Conservation (phyloP, 1,284 basidiomycete species). For the Hemileia vastatrix region DNA sequence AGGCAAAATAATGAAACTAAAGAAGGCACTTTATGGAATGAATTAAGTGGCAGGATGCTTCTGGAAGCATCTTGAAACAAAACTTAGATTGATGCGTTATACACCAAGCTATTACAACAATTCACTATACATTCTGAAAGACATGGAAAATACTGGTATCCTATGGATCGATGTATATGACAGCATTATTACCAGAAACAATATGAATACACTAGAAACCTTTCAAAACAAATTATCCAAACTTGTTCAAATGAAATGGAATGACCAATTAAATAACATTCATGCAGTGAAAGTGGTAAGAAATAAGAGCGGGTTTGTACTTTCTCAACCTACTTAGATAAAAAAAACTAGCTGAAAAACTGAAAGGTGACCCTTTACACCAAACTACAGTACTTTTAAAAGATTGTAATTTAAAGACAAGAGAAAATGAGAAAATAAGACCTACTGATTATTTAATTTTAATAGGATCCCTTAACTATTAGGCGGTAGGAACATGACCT, state of each 20-base stretch:
- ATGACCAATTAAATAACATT: neutral
- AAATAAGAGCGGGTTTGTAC: neutral
- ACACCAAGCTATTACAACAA: neutral
- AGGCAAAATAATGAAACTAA: neutral
- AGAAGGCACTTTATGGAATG: slow-evolving; percentile 2
- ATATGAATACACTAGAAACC: no score
- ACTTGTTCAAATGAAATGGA: neutral
- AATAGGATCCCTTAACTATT: neutral
- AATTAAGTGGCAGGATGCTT: slow-evolving; percentile 2
- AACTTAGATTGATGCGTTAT: neutral
- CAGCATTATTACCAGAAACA: neutral
- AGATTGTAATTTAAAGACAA: neutral
- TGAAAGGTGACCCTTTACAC: neutral
- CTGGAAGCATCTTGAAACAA: neutral
- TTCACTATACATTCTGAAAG: neutral
- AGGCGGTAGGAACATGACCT: neutral
- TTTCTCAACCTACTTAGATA: neutral
- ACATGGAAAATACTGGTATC: neutral
- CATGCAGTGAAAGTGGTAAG: neutral
- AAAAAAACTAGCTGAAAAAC: neutral
- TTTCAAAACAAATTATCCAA: neutral
- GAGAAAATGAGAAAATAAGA: neutral
- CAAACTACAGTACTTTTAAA: neutral
- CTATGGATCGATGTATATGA: neutral
- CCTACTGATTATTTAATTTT: neutral